Evolutionary conservation across 352 stramenopile genomes (phyloP).

Genomic region (Phytophthora rubi): DNA sequence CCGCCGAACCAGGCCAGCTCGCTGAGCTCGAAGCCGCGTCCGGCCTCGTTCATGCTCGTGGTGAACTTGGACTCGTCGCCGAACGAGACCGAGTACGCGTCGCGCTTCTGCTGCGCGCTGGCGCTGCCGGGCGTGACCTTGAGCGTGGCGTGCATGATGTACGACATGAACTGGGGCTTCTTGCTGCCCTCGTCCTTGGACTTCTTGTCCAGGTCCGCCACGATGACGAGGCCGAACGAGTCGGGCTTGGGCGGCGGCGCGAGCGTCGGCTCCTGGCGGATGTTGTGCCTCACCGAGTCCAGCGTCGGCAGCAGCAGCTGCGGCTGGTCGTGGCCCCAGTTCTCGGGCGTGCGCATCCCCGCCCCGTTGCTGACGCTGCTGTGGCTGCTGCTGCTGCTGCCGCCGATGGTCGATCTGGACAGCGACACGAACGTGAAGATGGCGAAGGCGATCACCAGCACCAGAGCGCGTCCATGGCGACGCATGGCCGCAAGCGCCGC

Average conservation of each 20-base stretch:
- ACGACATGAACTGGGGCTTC: conserved; percentile 92
- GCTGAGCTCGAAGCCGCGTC: conserved; percentile 96
- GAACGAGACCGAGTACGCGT: conserved; percentile 68
- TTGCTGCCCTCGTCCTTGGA: conserved; percentile 85
- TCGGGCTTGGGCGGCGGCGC: conserved; percentile 49
- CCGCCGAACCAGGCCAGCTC: conserved; percentile 91
- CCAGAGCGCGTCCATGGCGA: conserved; percentile 53
- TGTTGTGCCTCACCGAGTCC: conserved; percentile 25
- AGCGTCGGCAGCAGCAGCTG: conserved; percentile 17
- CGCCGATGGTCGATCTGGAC: conserved; percentile 51
- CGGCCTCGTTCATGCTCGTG: conserved; percentile 93
- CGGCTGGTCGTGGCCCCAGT: conserved; percentile 32
- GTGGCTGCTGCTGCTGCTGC: conserved; percentile 15
- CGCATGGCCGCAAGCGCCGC: conserved; percentile 48
- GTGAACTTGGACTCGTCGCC: conserved; percentile 78
- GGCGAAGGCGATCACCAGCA: conserved; percentile 56
- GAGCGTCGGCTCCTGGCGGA: conserved; percentile 42
- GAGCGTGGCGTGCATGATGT: conserved; percentile 92
- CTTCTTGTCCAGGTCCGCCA: conserved; percentile 97
- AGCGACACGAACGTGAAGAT: conserved; percentile 71
- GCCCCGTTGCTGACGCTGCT: conserved; percentile 20
- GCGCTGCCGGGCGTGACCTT: conserved; percentile 55
- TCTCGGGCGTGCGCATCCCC: conserved; percentile 34
- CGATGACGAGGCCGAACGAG: conserved; percentile 89
- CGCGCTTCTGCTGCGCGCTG: conserved; percentile 45